A percentile compares a stretch with the other conserved stretches of the same genome.
Conservation (phyloP, 2,329 filamentous ascomycete genomes). For the Cadophora sp. region DNA sequence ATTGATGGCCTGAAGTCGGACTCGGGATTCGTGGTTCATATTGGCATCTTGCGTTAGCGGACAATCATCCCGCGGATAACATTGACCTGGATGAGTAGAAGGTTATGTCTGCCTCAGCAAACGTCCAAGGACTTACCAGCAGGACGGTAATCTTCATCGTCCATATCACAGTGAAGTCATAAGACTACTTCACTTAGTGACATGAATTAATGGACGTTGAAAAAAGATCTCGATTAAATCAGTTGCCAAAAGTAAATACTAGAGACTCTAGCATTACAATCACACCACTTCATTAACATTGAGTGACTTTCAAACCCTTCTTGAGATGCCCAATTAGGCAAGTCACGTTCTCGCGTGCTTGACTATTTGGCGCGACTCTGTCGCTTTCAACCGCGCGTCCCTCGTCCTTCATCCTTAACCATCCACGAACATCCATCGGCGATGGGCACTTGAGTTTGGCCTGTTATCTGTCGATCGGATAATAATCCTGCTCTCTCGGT, state of each 20-base stretch:
- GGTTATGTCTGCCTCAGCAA: neutral
- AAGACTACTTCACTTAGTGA: too few relatives aligned
- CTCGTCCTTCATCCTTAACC: neutral
- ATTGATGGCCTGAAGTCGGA: constrained; percentile 62
- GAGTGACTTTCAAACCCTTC: too few relatives aligned
- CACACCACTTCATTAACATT: too few relatives aligned
- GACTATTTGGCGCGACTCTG: neutral
- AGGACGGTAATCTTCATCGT: too few relatives aligned
- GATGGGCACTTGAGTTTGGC: neutral
- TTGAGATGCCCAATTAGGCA: neutral
- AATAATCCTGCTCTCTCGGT: neutral
- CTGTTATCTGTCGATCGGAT: neutral
- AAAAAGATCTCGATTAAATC: too few relatives aligned
- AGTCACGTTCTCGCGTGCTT: neutral
- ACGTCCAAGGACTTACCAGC: too few relatives aligned
- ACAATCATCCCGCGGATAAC: neutral
- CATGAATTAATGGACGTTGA: too few relatives aligned
- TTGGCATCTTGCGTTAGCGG: constrained; percentile 59
- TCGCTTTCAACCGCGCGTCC: neutral
- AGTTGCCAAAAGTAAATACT: too few relatives aligned
- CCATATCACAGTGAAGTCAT: too few relatives aligned
- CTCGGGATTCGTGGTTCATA: constrained; percentile 82
- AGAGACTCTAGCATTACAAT: too few relatives aligned
- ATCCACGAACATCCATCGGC: neutral
- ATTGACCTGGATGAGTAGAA: neutral